Evolutionary conservation across 2,329 filamentous ascomycete species (phyloP).

Genomic region (Colletotrichum sojae): DNA sequence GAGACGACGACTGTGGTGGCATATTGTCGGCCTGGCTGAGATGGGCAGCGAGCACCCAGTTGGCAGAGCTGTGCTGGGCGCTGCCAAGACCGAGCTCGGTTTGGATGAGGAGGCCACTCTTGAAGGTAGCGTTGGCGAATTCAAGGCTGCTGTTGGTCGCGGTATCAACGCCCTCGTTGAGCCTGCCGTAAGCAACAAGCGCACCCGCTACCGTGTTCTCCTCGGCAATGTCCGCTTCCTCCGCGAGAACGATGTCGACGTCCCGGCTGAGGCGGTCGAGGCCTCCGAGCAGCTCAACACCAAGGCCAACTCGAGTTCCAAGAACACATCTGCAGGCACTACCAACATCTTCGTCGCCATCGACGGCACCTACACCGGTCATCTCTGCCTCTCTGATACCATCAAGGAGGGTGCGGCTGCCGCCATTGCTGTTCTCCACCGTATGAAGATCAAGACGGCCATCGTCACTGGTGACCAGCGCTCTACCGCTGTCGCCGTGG

Average conservation of each 20-base stretch:
- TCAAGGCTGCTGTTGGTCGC: constrained; percentile 85
- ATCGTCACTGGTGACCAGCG: constrained; percentile 95
- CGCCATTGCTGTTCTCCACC: constrained; percentile 84
- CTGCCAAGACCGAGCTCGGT: constrained; percentile 82
- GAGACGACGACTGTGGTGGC: constrained; percentile 89
- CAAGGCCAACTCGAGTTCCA: constrained; percentile 53
- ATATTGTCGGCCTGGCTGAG: constrained; percentile 94
- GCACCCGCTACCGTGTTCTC: constrained; percentile 81
- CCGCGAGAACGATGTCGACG: constrained; percentile 75
- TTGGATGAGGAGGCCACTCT: constrained; percentile 80
- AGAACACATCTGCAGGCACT: constrained; percentile 72
- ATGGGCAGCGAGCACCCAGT: constrained; percentile 97
- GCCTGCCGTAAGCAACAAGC: constrained; percentile 77
- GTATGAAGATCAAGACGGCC: constrained; percentile 87
- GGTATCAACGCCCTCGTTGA: constrained; percentile 88
- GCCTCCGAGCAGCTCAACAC: constrained; percentile 73
- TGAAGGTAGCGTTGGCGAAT: constrained; percentile 88
- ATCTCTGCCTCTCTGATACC: constrained; percentile 87
- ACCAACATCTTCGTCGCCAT: constrained; percentile 95
- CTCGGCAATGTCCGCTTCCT: constrained; percentile 88
- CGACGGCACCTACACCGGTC: constrained; percentile 83
- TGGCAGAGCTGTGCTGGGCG: constrained; percentile 85
- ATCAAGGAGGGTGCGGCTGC: constrained; percentile 90
- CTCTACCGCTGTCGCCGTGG: constrained; percentile 87
- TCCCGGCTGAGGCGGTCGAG: constrained; percentile 75